phyloP scores from a whole-genome alignment of 805 yeast species.

The Jamesozyma piceae region DNA sequence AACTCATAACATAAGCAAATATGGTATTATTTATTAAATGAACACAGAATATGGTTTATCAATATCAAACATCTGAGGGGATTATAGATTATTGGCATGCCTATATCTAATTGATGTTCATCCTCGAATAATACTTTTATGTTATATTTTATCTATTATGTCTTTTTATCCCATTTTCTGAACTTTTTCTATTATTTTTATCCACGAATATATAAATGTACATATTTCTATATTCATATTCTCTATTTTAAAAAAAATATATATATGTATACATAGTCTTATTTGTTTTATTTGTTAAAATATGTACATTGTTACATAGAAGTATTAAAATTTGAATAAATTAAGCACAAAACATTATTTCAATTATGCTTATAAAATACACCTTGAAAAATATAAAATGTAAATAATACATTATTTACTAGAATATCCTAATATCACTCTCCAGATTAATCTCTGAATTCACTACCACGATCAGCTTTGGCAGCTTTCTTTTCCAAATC shows the following conservation, averaged over 20 bases:
- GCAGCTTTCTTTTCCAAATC: slow-evolving; percentile 33
- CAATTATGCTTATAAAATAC: neutral
- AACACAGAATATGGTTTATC: no score
- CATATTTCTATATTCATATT: neutral
- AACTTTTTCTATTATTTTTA: neutral
- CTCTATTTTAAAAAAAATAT: neutral
- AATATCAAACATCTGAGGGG: slow-evolving; percentile 8
- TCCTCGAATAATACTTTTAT: neutral
- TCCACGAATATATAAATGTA: neutral
- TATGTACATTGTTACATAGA: no score
- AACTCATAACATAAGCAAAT: no score
- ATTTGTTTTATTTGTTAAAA: no score
- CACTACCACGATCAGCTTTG: slow-evolving; percentile 31
- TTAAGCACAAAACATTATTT: no score
- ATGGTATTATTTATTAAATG: no score
- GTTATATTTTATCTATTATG: neutral
- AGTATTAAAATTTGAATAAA: no score
- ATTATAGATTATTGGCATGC: slow-evolving; percentile 1
- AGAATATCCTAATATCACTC: neutral
- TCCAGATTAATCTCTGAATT: slow-evolving; percentile 14
- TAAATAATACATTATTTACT: no score
- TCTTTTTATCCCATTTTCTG: no score
- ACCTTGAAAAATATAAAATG: neutral
- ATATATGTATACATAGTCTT: no score
- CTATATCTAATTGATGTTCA: neutral